phyloP scores from a whole-genome alignment of 2,329 filamentous ascomycete genomes.

The Orbilia javanica region DNA sequence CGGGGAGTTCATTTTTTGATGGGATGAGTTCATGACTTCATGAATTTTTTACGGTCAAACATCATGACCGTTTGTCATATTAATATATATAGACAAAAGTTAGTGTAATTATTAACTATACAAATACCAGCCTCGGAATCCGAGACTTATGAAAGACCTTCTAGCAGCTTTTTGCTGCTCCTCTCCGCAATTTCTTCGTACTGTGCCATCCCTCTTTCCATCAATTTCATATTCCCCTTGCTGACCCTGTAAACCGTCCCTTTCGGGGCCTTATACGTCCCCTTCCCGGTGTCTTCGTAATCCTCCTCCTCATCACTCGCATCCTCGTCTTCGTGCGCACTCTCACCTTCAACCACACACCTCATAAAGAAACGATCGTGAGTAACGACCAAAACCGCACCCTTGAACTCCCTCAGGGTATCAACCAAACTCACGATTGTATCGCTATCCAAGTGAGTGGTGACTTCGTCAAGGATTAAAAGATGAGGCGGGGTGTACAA shows the following conservation, averaged over 20 bases:
- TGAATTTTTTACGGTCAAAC: background rate
- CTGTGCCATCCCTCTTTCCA: constrained; percentile 74
- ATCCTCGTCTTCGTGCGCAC: constrained; percentile 67
- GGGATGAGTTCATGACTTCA: background rate
- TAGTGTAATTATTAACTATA: background rate
- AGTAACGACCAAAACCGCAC: constrained; percentile 80
- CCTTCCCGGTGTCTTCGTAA: constrained; percentile 68
- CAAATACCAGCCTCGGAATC: background rate
- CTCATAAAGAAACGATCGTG: constrained; percentile 87
- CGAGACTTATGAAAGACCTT: constrained; percentile 15
- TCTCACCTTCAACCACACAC: constrained; percentile 76
- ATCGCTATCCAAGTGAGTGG: constrained; percentile 86
- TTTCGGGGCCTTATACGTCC: constrained; percentile 66
- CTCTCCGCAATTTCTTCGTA: constrained; percentile 76
- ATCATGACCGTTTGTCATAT: constrained; percentile 9
- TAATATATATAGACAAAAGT: constrained; percentile 26
- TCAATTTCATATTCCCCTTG: constrained; percentile 70
- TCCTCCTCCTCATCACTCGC: constrained; percentile 65
- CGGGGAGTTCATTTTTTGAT: background rate
- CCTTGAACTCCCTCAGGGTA: constrained; percentile 76
- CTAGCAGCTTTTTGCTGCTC: constrained; percentile 69
- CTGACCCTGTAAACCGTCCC: constrained; percentile 74
- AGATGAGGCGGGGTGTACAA: constrained; percentile 73
- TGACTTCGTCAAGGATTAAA: constrained; percentile 83
- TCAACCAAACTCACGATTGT: constrained; percentile 79